Base-by-base conservation (phyloP, 2,329 filamentous ascomycete species). In the Penicillium glabrum region DNA sequence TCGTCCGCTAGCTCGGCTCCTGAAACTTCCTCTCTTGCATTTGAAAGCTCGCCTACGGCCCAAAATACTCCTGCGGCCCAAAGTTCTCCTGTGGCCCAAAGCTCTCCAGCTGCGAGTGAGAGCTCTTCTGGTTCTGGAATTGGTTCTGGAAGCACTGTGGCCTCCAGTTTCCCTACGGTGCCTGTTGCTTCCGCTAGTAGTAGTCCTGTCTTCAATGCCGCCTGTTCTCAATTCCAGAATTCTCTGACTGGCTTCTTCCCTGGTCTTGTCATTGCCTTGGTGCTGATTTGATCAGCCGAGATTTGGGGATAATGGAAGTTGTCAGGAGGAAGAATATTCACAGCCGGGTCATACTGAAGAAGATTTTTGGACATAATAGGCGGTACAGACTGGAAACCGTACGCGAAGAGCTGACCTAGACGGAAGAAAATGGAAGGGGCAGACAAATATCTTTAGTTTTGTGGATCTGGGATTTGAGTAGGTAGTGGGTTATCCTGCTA, bases 151-250 rank as follows among this genome's bases (percentile, higher is more conserved):
- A 31, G 19, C 10, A 6, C 11, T 23, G 19, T 14, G 11, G n/a
- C 27, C 27, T 29, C 27, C 27, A 1, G 19, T 9, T n/a, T 10
- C 13, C 13, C 45, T 29, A 46, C 26, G 3, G 45, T 21, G 23
- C 5, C 47, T 6, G 23, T 16, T 41, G 16, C 35, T 4, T 23
- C 23, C 24, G 51, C 57, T 11, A 60, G 54, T 6, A 41, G 39
- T 23, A 41, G 39, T 5, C 53, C 62, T 24, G 35, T 19, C 9
- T 67, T 59, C 41, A 67, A 65, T 44, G 58, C 57, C 23, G 61
- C 62, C 39, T 54, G 62, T 3, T 54, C 61, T 48, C 60, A 62
- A 29, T 62, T 58, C 51, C 56, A 64, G 47, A 61, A 53, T 23
- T 61, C 62, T 3, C 10, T 62, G 19, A 52, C 53, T 10, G 61